Evolutionary conservation across 2,329 filamentous ascomycete species (phyloP), one percentile per base, ranked within the genome.

Genomic region (Alternaria panax): DNA sequence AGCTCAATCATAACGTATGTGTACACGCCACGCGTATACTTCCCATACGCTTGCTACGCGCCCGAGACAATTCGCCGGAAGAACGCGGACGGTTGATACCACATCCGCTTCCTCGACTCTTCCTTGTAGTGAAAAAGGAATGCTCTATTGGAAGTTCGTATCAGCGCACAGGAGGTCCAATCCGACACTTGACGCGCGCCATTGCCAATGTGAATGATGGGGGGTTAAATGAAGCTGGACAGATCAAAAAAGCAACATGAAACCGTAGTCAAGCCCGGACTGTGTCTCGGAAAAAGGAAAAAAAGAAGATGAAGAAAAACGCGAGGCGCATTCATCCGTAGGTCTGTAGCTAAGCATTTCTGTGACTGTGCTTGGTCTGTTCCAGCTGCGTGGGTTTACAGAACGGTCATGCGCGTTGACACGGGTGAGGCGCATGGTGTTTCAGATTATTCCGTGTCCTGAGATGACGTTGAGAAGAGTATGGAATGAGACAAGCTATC

Each of bases 341-440:
- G 11, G 28, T 34, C 14, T 48, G 7, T 48, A 24, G 45, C 20
- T 48, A 36, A 48, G 45, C 45, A 48, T 48, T 47, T 48, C 45
- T 48, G 45, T 48, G 45, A 48, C 30, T 24, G 28, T 48, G 45
- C 45, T 48, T 48, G 45, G 45, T 48, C 9, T 25, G 45, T 48
- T 48, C 45, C 45, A 48, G 30, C 22, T 34, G 30, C 25, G 28
- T 34, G 30, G 45, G 30, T 48, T 48, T 48, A 48, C 45, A 48
- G 28, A 48, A 48, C 45, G 14, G 20, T 48, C 30, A 25, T 48
- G 36, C 45, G 45, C 8, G 45, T 48, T 8, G 45, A 24, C 36
- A 34, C 45, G 30, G 30, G 45, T 36, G 45, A 48, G 14, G 45
- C 45, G 45, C 45, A 48, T 34, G 20, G 45, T 48, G 45, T 34